These are phyloP conservation scores for Ganoderma resinaceum DNA, from an alignment of 1,284 basidiomycete genomes.

Conservation along the genomic window DNA sequence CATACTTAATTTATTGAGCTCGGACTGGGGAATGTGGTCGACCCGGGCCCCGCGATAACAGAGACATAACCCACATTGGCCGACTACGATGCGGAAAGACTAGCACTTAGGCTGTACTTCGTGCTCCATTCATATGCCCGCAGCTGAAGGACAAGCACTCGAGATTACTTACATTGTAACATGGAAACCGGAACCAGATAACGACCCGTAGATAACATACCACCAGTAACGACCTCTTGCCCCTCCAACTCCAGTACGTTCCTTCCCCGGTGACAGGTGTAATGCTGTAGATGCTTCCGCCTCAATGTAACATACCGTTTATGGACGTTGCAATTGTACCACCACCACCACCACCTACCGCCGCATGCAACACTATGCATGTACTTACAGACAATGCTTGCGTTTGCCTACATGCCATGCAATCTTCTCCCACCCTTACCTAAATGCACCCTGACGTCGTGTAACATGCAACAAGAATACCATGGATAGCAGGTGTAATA, in stretches of 20 bases:
- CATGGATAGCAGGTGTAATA: slow-evolving; percentile 23
- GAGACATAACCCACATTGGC: background rate
- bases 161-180: background rate
- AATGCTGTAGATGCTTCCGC: background rate
- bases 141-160: background rate
- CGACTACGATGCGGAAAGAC: background rate
- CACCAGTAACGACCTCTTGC: slow-evolving; percentile 1
- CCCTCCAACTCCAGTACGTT: slow-evolving; percentile 1
- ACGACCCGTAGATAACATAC: slow-evolving; percentile 1
- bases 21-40: background rate
- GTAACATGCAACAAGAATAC: slow-evolving; percentile 6
- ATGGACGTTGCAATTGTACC: background rate
- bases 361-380: background rate
- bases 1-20: background rate
- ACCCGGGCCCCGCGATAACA: background rate
- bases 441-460: background rate
- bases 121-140: background rate
- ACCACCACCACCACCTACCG: background rate
- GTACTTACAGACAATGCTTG: background rate
- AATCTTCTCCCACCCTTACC: background rate
- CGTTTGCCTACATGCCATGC: background rate
- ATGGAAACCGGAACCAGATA: background rate
- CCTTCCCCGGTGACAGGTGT: background rate
- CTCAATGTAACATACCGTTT: background rate
- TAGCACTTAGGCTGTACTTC: background rate